Percentiles rank a stretch among this genome's conserved stretches.
Evolutionary conservation across 441 rosid genomes (phyloP).

Genomic region (Pelargonium australe): DNA sequence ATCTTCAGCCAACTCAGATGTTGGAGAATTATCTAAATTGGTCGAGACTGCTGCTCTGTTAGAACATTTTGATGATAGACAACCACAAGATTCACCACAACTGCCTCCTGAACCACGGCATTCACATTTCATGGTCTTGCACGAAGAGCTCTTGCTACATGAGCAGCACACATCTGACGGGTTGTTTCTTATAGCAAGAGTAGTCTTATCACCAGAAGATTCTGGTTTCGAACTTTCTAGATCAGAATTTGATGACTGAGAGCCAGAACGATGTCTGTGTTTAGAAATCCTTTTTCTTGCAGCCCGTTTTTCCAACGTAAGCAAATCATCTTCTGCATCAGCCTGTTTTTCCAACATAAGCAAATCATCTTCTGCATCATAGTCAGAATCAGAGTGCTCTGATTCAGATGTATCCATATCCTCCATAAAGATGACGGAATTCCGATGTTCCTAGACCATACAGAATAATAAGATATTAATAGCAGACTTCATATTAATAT

Average conservation of each 20-base stretch:
- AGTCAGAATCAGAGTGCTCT: conserved; percentile 44
- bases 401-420: conserved; percentile 94
- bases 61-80: conserved; percentile 54
- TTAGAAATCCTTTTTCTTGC: conserved; percentile 37
- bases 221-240: conserved; percentile 23
- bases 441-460: conserved; percentile 39
- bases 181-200: conserved; percentile 11
- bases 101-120: conserved; percentile 56
- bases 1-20: conserved; percentile 20
- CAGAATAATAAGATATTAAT: background rate
- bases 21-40: conserved; percentile 27
- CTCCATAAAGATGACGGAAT: conserved; percentile 44
- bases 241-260: conserved; percentile 25
- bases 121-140: conserved; percentile 80
- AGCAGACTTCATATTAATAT: too few species aligned
- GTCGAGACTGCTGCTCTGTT: conserved; percentile 36
- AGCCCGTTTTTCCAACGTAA: conserved; percentile 25
- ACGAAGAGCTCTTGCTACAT: conserved; percentile 52
- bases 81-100: conserved; percentile 68
- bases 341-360: conserved; percentile 28
- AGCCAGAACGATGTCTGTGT: conserved; percentile 30
- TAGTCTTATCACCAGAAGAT: conserved; percentile 29
- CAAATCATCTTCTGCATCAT: conserved; percentile 44
- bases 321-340: conserved; percentile 47
- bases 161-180: conserved; percentile 48